Base-by-base conservation (phyloP, 2,329 filamentous ascomycete genomes). In the Penicillium sp. region DNA sequence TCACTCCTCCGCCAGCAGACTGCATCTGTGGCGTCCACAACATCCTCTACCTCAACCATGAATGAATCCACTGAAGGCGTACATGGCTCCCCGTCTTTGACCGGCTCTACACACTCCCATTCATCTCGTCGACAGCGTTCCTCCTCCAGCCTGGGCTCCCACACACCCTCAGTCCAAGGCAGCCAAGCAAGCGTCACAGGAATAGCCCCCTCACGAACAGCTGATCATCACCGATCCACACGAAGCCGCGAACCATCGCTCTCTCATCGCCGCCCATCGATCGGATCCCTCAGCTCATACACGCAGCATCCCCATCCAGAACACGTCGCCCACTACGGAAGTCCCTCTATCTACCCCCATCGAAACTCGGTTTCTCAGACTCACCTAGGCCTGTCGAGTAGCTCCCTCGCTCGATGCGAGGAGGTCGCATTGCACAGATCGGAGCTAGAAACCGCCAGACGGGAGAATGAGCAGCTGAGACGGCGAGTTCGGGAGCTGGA, bases 1-100 rank as follows among this genome's bases (percentile, higher is more conserved):
- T 87, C 88, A 15, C 81, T 91, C 50, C 85, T 97, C n/a, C 89
- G 92, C 55, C 83, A 85, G 23, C 84, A 85, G 68, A 84, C 84
- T 8, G 82, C 83, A 6, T 86, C 83, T 1, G 84, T 86, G 26
- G 83, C 83, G 47, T 86, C 83, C 8, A 87, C 82, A 7, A 67
- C 81, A 9, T 84, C 82, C n/a, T 82, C 82, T 9, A 79, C 80
- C 35, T 84, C 82, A 3, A 78, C 77, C 15, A 69, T 80, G 54
- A 77, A 79, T 43, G 82, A 84, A 47, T 68, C 75, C 1, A 73
- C 72, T 43, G 74, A 82, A 61, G 67, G 73, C 2, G 64, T 72
- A n/a, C 73, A 77, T 60, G 69, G 68, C 63, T 65, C 75, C 55
- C 66, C 76, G 49, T 61, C 77, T 52, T 68, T 81, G 51, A 73